Evolutionary conservation across 1,139 yeast genomes (phyloP), one percentile per base, ranked within the genome.

Genomic region (Kodamaea ohmeri): DNA sequence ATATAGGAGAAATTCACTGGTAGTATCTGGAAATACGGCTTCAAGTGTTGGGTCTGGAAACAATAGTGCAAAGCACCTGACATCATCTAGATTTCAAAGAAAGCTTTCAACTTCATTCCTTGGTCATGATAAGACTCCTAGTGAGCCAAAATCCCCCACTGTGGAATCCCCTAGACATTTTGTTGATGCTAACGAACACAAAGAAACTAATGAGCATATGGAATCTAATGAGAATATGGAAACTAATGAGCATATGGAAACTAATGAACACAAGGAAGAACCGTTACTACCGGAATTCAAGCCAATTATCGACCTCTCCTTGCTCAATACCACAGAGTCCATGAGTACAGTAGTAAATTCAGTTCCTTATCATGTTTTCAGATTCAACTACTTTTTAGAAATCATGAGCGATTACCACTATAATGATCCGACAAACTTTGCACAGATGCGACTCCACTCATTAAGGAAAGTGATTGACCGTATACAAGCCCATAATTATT

Each of bases 341-440:
- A 49, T 69, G 42, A 48, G 47, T 22, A 34, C 44, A 13, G 43
- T 39, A 17, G 52, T 68, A 18, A 44, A 50, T 14, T 50, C 61
- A 3, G 72, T 73, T 1, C 46, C 55, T 2, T 65, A 60, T 40
- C 68, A 64, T 40, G 42, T 58, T 4, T 56, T 61, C 43, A 49
- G 73, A n/a, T 71, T 54, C 44, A 56, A 60, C 37, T 58, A 55
- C 36, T 70, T 63, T 44, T 53, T 69, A 12, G 66, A 63, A 21
- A 52, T 63, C 17, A 39, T 68, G 19, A 44, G 57, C 17, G 66
- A 58, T 9, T 65, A 63, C 39, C 73, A 63, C 37, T 47, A 50
- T 15, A 57, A 58, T 35, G 76, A 70, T 46, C 68, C 75, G 0
- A 55, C 67, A n/a, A 67, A 61, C 42, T 69, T 69, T 52, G 70